Base-by-base conservation (phyloP, 495 filamentous ascomycete genomes). In the Aspergillus funiculosus region DNA sequence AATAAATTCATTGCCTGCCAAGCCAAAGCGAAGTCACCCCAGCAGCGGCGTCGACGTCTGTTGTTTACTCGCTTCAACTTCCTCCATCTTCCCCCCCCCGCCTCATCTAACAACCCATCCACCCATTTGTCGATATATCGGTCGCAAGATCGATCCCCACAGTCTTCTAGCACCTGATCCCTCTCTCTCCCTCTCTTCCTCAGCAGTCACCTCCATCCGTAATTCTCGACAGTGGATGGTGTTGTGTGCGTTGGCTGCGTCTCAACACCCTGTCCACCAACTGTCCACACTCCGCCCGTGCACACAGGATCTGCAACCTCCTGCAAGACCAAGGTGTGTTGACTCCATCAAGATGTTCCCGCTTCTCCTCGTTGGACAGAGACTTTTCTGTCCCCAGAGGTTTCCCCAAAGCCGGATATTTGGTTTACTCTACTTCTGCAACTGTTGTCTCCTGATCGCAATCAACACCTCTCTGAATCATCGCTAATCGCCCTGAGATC, bases 241-340 rank as follows among this genome's bases (percentile, higher is more conserved):
- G 20, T 48, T 38, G 43, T 35, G 41, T 44, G 41, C 29, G 41
- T 34, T 27, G 18, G 7, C 28, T 18, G 39, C 11, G 13, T 18
- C 8, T 11, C 17, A n/a, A 39, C 27, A 4, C 36, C 31, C 15
- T 45, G 18, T 35, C 18, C 45, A 39, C 27, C 3, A 27, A 21
- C 15, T 45, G 18, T 35, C 18, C 45, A 38, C 45, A 39, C 43
- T 46, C 9, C 46, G 50, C 46, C 50, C 43, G 38, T 34, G 39
- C 27, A 34, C 46, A 50, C 42, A 41, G 44, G 51, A 54, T 52
- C 51, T 59, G 52, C 56, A 50, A 44, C 44, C 24, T n/a, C 40
- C 50, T 51, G 47, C 54, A 46, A 38, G 39, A 18, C 28, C 19
- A 48, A 57, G 47, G 50, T 57, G 45, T 44, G 54, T 57, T 18